Base-by-base conservation (phyloP, 805 yeast genomes). In the Dipodascus albidus region DNA sequence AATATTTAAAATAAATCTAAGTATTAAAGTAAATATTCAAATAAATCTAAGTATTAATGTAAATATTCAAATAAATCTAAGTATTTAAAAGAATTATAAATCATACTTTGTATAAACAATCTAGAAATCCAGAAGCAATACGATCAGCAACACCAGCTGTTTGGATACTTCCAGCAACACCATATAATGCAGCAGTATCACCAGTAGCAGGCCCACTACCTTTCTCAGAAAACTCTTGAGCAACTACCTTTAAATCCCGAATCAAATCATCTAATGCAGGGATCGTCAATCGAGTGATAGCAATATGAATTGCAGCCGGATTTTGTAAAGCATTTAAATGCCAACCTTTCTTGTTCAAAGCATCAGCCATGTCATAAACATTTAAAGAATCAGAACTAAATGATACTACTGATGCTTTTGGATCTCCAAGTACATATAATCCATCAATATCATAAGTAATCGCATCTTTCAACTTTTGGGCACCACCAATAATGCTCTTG, bases 271-370 rank as follows among this genome's bases (percentile, higher is more conserved):
- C 85, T 27, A 83, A 76, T 0, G 81, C 78, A 0, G 77, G 70
- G 1, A 79, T 78, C 0, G 91, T 79, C 38, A 88, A 76, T 53
- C 76, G 75, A 0, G 99, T 93, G 33, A 87, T 78, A 0, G 98
- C 98, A 62, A 93, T 73, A 67, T 93, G 99, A 49, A 93, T 69
- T 0, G 97, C 96, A 0, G 96, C 76, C 2, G 99, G 99, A 53
- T 80, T 77, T 70, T 93, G 99, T 58, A 93, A 73, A 0, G 96
- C 75, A 52, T 84, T 81, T 59, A 91, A 74, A 68, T 91, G 97
- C 98, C 98, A 91, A 3, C 95, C 96, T 53, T 74, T 74, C 50
- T 73, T 70, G 33, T 77, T 66, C 64, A 91, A 68, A 38, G 71
- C 67, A 63, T 91, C 99, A n/a, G 89, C 80, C 38, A 91, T 69